Conservation (phyloP, 176 grass and related monocot genomes). For the Elaeis guineensis region DNA sequence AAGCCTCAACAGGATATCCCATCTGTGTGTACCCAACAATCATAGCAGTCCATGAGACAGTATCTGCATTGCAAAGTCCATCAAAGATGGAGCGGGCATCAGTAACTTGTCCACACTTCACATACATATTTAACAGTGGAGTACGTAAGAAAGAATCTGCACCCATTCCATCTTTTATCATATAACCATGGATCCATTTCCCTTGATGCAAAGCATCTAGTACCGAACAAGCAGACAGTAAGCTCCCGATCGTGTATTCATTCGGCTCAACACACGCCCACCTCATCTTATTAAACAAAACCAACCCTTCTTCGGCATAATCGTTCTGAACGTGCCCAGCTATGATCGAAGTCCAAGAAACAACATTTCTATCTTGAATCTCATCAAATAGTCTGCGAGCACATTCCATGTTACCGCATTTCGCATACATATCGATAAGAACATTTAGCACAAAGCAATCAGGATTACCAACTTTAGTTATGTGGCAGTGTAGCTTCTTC, state of each 20-base stretch:
- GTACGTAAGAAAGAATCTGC: slow-evolving; percentile 33
- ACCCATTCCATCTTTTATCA: slow-evolving; percentile 29
- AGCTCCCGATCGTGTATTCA: slow-evolving; percentile 32
- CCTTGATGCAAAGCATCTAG: slow-evolving; percentile 37
- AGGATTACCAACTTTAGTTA: slow-evolving; percentile 25
- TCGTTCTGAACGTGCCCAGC: slow-evolving; percentile 42
- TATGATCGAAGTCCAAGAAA: slow-evolving; percentile 55
- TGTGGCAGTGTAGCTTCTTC: slow-evolving; percentile 28
- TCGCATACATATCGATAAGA: slow-evolving; percentile 55
- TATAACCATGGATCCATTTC: slow-evolving; percentile 59
- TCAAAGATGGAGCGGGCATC: slow-evolving; percentile 38
- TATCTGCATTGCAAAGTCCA: slow-evolving; percentile 21
- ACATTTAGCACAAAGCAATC: slow-evolving; percentile 47
- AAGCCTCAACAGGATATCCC: slow-evolving; percentile 38
- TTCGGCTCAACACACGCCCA: slow-evolving; percentile 1
- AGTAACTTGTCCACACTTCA: slow-evolving; percentile 36
- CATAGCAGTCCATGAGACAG: slow-evolving; percentile 63
- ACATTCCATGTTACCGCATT: slow-evolving; percentile 35
- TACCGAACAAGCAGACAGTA: slow-evolving; percentile 29
- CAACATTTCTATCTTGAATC: slow-evolving; percentile 32
- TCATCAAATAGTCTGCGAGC: slow-evolving; percentile 33
- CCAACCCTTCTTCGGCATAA: slow-evolving; percentile 18
- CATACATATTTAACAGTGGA: slow-evolving; percentile 54
- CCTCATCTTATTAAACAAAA: slow-evolving; percentile 48
- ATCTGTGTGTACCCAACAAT: slow-evolving; percentile 57